Percentiles rank a stretch among this genome's conserved stretches.
phyloP scores from a whole-genome alignment of 345 rosid species.

The Crucihimalaya himalaica region DNA sequence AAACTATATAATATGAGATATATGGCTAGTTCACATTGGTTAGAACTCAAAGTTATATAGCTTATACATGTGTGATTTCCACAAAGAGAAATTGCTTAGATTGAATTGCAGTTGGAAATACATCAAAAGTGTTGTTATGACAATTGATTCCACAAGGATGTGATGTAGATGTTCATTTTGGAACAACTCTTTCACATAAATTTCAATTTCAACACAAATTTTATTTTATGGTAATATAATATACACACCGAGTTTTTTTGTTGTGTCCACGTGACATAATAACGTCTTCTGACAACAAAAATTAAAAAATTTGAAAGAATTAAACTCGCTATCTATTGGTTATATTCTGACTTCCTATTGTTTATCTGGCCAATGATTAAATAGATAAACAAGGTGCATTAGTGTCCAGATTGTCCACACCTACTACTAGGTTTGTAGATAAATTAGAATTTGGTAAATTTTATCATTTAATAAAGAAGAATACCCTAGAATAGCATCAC shows the following conservation, averaged over 20 bases:
- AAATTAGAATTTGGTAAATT: too few relatives aligned
- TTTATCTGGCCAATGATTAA: background rate
- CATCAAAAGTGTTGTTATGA: background rate
- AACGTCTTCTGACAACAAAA: background rate
- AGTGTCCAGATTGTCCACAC: background rate
- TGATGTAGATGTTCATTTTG: conserved; percentile 4
- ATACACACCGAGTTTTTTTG: background rate
- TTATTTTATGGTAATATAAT: background rate
- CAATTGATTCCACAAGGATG: conserved; percentile 3
- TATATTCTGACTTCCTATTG: background rate
- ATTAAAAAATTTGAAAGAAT: background rate
- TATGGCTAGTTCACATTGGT: background rate
- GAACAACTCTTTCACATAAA: conserved; percentile 6
- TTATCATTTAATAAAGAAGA: too few relatives aligned
- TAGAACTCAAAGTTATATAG: background rate
- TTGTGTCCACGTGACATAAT: background rate
- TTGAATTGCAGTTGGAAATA: background rate
- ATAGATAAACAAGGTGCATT: background rate
- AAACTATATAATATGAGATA: background rate
- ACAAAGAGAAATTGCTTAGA: conserved; percentile 22
- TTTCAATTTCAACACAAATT: background rate
- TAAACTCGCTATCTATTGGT: background rate
- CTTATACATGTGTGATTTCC: background rate
- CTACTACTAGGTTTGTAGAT: background rate
- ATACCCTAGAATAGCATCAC: too few relatives aligned